Evolutionary conservation across 257 asterid species (phyloP).

Genomic region (Coffea eugenioides): DNA sequence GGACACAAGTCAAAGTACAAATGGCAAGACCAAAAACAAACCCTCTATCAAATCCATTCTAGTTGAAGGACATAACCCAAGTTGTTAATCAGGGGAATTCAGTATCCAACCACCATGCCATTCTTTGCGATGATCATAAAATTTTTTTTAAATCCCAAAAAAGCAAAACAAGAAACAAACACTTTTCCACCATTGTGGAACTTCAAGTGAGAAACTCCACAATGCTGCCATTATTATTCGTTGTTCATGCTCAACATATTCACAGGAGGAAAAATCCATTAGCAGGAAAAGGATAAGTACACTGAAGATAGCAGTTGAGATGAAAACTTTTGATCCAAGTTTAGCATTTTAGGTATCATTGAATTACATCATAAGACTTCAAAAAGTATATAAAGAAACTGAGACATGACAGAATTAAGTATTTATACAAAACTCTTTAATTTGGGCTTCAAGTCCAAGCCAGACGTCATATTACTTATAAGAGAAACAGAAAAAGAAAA

Average conservation of each 20-base stretch:
- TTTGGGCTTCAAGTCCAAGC: too few relatives aligned
- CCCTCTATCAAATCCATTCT: background rate
- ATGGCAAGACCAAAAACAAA: background rate
- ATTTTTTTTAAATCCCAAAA: background rate
- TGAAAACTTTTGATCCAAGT: too few relatives aligned
- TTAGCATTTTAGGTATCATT: too few relatives aligned
- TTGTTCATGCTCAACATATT: too few relatives aligned
- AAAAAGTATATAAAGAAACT: background rate
- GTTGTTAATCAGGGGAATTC: background rate
- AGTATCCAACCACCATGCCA: background rate
- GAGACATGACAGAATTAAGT: too few relatives aligned
- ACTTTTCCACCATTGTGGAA: background rate
- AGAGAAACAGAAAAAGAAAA: too few relatives aligned
- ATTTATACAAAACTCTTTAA: too few relatives aligned
- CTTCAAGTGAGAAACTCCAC: too few relatives aligned
- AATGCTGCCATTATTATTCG: too few relatives aligned
- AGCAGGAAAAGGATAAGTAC: too few relatives aligned
- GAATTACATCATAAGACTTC: too few relatives aligned
- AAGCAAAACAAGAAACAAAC: background rate
- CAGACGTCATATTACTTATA: too few relatives aligned
- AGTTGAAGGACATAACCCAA: background rate
- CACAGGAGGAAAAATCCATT: background rate
- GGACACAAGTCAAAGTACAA: background rate
- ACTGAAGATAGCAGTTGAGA: background rate
- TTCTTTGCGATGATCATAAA: background rate